Evolutionary conservation across 306 rosid genomes (phyloP).

Genomic region (Casuarina cunninghamiana): DNA sequence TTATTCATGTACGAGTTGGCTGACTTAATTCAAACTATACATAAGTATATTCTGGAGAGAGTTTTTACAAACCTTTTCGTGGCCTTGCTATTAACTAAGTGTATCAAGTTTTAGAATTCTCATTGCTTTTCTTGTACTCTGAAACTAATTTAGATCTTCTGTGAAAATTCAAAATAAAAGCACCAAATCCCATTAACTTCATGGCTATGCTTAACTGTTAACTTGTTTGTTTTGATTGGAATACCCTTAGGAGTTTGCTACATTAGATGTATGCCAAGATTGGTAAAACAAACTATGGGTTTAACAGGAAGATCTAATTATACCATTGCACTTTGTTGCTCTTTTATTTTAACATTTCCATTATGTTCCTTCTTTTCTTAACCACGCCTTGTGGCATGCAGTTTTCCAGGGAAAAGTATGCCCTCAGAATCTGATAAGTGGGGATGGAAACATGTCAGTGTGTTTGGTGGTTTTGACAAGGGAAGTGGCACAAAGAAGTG

Average conservation of each 20-base stretch:
- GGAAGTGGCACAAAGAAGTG: slow-evolving; percentile 65
- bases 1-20: not conserved
- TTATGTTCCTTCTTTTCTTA: slow-evolving; percentile 1
- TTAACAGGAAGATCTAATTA: not conserved
- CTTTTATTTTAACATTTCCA: slow-evolving; percentile 7
- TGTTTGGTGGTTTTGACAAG: slow-evolving; percentile 68
- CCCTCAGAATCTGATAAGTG: slow-evolving; percentile 54
- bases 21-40: not conserved
- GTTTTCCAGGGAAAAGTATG: slow-evolving; percentile 36
- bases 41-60: not conserved
- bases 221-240: not conserved
- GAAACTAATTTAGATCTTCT: not conserved
- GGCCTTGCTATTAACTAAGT: not conserved
- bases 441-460: slow-evolving; percentile 65
- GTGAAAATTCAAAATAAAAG: not conserved
- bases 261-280: not conserved
- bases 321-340: not conserved
- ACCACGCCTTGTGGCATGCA: slow-evolving; percentile 24
- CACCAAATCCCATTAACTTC: not conserved
- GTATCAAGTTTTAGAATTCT: not conserved
- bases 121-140: not conserved
- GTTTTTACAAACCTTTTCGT: not conserved
- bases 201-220: not conserved
- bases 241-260: slow-evolving; percentile 1
- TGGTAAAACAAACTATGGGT: not conserved